phyloP scores from a whole-genome alignment of 345 rosid species.

The Arabidopsis arenosa region DNA sequence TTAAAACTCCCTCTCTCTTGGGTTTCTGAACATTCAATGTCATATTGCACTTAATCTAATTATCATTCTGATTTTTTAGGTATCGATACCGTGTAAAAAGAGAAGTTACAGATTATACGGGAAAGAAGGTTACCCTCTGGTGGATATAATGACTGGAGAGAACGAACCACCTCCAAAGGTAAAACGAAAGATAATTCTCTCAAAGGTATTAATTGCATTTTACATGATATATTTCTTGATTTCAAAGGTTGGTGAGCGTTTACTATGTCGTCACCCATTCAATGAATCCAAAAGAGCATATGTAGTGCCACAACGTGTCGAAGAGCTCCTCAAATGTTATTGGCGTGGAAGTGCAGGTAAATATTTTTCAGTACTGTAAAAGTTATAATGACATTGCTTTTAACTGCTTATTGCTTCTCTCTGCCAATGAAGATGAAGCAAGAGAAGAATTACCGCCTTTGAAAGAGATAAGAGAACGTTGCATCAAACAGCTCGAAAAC shows the following conservation, averaged over 20 bases:
- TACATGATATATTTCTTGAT: background rate
- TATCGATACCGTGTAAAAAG: slow-evolving; percentile 96
- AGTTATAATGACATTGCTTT: background rate
- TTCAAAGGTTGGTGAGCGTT: slow-evolving; percentile 77
- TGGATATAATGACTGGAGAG: slow-evolving; percentile 96
- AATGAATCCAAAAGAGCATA: slow-evolving; percentile 95
- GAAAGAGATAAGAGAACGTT: slow-evolving; percentile 68
- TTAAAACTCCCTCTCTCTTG: slow-evolving; percentile 27
- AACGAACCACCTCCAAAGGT: slow-evolving; percentile 90
- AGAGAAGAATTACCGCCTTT: slow-evolving; percentile 79
- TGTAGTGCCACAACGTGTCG: slow-evolving; percentile 87
- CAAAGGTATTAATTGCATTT: background rate
- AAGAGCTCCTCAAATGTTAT: slow-evolving; percentile 88
- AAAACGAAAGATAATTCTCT: background rate
- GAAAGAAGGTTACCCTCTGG: slow-evolving; percentile 82
- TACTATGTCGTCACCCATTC: slow-evolving; percentile 95
- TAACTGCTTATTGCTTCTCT: slow-evolving; percentile 2
- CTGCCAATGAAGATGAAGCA: slow-evolving; percentile 48
- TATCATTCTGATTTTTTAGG: slow-evolving; percentile 50
- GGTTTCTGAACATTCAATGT: background rate
- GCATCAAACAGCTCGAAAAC: slow-evolving; percentile 83
- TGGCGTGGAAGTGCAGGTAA: slow-evolving; percentile 93
- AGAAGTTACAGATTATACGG: slow-evolving; percentile 80
- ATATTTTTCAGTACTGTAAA: background rate
- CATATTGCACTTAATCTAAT: background rate